Base-by-base conservation (phyloP, 495 filamentous ascomycete genomes). In the Aspergillus indologenus region DNA sequence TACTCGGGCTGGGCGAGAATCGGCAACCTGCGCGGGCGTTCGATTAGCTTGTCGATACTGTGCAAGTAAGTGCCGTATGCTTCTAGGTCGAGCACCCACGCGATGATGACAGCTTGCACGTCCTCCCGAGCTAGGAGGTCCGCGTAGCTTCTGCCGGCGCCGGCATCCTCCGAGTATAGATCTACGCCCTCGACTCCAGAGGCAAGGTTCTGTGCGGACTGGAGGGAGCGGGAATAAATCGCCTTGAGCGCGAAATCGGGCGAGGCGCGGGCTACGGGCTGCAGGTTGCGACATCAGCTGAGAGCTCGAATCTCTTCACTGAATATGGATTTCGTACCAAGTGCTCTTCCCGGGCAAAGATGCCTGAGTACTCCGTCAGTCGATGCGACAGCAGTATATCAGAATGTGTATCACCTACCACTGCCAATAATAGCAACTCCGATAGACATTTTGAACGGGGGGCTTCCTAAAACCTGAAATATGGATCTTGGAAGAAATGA, bases 371-470 rank as follows among this genome's bases (percentile, higher is more conserved):
- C 12, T 34, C 50, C 53, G 57, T 56, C 62, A 54, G 61, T 26
- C 11, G 17, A 21, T 42, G 9, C 29, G 17, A 24, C 18, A 11
- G 8, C 5, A 48, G 11, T 1, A 31, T 17, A 17, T 34, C 8
- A 40, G 34, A n/a, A 52, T 45, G n/a, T n/a, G n/a, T n/a, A 44
- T 59, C 18, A 21, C 65, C 76, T 79, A 68, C 87, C 87, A 61
- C 83, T 83, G 24, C 87, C 87, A 44, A 90, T 80, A n/a, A 90
- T 81, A 15, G 87, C 87, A 21, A 90, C 75, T 26, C 85, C 85
- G 54, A 84, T 64, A 19, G 68, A 14, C 72, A 76, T 75, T 40
- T 44, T 69, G 24, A 23, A 47, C 34, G 34, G 2, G 12, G 12
- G 21, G 12, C 11, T 21, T 43, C 24, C 19, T 42, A 23, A 19